These are phyloP conservation scores for Diospyros kaki DNA, from an alignment of 148 eudicot species.

Conservation along the genomic window DNA sequence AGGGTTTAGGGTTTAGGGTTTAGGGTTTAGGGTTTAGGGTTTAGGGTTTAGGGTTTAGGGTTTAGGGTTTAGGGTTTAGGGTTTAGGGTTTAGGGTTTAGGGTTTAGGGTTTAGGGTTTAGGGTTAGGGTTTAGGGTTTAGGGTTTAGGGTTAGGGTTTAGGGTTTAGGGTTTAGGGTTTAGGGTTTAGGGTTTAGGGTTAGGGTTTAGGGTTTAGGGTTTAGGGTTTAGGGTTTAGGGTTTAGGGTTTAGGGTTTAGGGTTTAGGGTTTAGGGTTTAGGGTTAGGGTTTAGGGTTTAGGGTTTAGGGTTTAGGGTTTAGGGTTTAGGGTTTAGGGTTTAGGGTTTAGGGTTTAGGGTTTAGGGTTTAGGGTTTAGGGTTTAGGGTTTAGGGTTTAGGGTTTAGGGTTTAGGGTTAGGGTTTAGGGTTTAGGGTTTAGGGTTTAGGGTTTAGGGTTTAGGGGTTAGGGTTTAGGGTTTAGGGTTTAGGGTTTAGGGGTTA, in stretches of 20 bases:
- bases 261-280: neutral
- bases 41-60: too few relatives aligned
- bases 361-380: neutral
- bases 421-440: neutral
- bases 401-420: neutral
- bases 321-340: neutral
- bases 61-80: too few relatives aligned
- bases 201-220: neutral
- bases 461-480: too few relatives aligned
- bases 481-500: too few relatives aligned
- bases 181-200: slow-evolving; percentile 4
- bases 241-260: neutral
- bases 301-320: neutral
- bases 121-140: neutral
- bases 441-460: too few relatives aligned
- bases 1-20: slow-evolving; percentile 4
- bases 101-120: neutral
- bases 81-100: neutral
- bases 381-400: neutral
- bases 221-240: neutral
- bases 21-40: slow-evolving; percentile 4
- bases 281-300: neutral
- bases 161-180: slow-evolving; percentile 4
- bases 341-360: neutral
- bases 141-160: neutral